A percentile compares a stretch with the other conserved stretches of the same genome.
Conservation (phyloP, 2,329 filamentous ascomycete genomes). For the Dactylellina sp. region DNA sequence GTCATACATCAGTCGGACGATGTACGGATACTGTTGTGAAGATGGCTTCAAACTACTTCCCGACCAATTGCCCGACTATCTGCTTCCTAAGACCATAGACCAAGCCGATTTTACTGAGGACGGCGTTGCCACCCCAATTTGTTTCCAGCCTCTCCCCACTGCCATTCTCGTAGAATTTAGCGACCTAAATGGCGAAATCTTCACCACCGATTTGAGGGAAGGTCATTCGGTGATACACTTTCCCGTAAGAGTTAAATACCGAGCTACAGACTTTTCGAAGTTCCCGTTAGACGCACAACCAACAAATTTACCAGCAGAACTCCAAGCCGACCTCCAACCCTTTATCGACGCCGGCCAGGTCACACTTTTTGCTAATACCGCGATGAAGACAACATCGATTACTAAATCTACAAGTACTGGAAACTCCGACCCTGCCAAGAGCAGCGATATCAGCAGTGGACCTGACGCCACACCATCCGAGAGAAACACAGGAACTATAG, state of each 20-base stretch:
- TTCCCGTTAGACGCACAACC: constrained; percentile 45
- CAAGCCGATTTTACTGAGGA: constrained; percentile 14
- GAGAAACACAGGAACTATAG: constrained; percentile 24
- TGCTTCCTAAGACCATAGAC: constrained; percentile 8
- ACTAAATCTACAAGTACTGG: constrained; percentile 1
- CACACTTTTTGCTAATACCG: constrained; percentile 23
- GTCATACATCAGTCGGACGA: constrained; percentile 39
- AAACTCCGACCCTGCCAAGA: constrained; percentile 2
- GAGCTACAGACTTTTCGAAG: constrained; percentile 33
- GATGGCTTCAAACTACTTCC: constrained; percentile 23
- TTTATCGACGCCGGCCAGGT: constrained; percentile 35
- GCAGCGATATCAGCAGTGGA: background rate
- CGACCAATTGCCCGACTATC: constrained; percentile 1
- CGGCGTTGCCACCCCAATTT: background rate
- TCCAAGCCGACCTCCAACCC: constrained; percentile 21
- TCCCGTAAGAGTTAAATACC: constrained; percentile 35
- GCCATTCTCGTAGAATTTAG: constrained; percentile 20
- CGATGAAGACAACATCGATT: background rate
- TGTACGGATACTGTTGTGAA: constrained; percentile 47
- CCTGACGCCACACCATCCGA: background rate
- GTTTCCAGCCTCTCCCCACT: constrained; percentile 24
- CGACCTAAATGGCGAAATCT: constrained; percentile 14
- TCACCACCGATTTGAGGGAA: constrained; percentile 32
- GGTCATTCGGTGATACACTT: constrained; percentile 32
- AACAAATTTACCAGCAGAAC: constrained; percentile 22